These are phyloP conservation scores for Zangia roseola DNA, from an alignment of 768 basidiomycete species.

Conservation along the genomic window DNA sequence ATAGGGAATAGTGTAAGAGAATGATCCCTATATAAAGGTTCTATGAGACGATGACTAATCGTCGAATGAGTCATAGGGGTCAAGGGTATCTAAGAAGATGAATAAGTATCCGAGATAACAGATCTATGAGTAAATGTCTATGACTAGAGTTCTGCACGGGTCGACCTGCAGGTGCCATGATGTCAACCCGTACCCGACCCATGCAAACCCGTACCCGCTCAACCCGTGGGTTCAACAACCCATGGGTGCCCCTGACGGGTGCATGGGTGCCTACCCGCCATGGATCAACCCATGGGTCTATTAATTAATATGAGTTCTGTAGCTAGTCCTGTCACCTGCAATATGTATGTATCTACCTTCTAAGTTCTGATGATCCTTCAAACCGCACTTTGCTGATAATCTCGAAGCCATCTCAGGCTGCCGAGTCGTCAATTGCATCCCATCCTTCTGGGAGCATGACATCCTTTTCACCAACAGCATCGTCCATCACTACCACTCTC, in stretches of 20 bases:
- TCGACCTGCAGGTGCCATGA: background rate
- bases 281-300: background rate
- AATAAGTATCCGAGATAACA: too few species aligned
- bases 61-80: too few species aligned
- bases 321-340: too few species aligned
- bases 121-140: too few species aligned
- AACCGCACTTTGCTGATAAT: too few species aligned
- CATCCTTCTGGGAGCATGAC: slow-evolving; percentile 19
- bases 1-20: too few species aligned
- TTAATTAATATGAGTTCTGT: background rate
- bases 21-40: too few species aligned
- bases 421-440: slow-evolving; percentile 16
- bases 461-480: slow-evolving; percentile 3
- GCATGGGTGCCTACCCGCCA: background rate
- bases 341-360: too few species aligned
- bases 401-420: too few species aligned
- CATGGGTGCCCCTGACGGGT: slow-evolving; percentile 1
- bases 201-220: background rate
- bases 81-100: too few species aligned
- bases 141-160: slow-evolving; percentile 9
- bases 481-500: background rate
- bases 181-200: background rate
- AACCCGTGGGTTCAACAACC: background rate
- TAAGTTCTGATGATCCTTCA: too few species aligned
- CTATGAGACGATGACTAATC: too few species aligned